phyloP scores from a whole-genome alignment of 352 stramenopile genomes.

The Phytophthora ramorum region DNA sequence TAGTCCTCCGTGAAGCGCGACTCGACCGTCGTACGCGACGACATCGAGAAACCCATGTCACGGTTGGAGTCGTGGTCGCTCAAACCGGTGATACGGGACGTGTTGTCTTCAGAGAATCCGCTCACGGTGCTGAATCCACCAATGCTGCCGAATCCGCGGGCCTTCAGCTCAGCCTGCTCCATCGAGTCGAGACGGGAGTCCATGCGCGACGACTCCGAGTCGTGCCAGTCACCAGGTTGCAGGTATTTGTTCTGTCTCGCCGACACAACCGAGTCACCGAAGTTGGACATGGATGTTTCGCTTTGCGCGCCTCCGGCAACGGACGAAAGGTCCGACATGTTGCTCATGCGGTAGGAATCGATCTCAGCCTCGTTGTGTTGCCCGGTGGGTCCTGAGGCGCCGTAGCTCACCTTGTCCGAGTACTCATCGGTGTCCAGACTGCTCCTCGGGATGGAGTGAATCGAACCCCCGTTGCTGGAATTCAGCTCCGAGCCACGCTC shows the following conservation, averaged over 20 bases:
- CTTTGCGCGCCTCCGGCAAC: slow-evolving; percentile 45
- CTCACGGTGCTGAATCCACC: slow-evolving; percentile 56
- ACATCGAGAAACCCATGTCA: slow-evolving; percentile 50
- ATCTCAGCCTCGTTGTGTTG: slow-evolving; percentile 30
- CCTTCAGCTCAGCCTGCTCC: slow-evolving; percentile 43
- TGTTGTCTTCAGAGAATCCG: slow-evolving; percentile 37
- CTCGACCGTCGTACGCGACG: slow-evolving; percentile 38
- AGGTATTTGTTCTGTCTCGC: slow-evolving; percentile 53
- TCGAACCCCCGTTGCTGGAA: slow-evolving; percentile 33
- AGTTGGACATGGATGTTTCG: slow-evolving; percentile 60
- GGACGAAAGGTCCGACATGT: slow-evolving; percentile 59
- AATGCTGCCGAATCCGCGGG: slow-evolving; percentile 36
- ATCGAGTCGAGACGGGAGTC: slow-evolving; percentile 42
- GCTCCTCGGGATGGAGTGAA: slow-evolving; percentile 31
- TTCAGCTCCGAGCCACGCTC: slow-evolving; percentile 55
- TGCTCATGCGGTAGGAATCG: slow-evolving; percentile 35
- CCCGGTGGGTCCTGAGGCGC: slow-evolving; percentile 10
- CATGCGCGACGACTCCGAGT: slow-evolving; percentile 53
- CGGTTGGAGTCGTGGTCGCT: slow-evolving; percentile 44
- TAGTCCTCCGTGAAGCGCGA: slow-evolving; percentile 36
- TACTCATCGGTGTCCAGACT: slow-evolving; percentile 36
- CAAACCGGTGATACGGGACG: slow-evolving; percentile 27
- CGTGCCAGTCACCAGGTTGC: slow-evolving; percentile 53
- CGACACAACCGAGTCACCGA: slow-evolving; percentile 56
- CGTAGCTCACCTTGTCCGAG: slow-evolving; percentile 42